Base-by-base conservation (phyloP, 371 early-diverging fungal species). In the Phascolomyces articulosus region DNA sequence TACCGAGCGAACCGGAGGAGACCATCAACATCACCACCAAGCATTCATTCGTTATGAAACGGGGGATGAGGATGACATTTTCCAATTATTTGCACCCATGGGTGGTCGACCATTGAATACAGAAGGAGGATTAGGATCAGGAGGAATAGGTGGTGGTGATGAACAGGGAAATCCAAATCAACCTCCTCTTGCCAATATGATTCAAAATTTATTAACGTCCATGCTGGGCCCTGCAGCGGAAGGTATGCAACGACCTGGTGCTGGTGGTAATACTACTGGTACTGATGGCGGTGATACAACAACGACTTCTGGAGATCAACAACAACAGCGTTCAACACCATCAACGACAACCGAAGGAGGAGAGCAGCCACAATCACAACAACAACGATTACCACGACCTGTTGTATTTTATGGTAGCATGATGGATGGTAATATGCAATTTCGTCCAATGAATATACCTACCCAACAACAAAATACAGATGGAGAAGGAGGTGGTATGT, bases 341-440 rank as follows among this genome's bases (percentile, higher is more conserved):
- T 9, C 34, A 34, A 9, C 34, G 0, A 34, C 34, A 9, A 34
- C 34, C 11, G 51, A 51, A 24, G 51, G 51, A 53, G 60, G 44
- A 24, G 54, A 55, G 18, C 55, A 6, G 16, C 0, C 56, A 34
- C 56, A 60, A 21, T 38, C 54, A 38, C 66, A 58, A 44, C 58
- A 31, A 53, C 11, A 3, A 58, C 61, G 55, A 40, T 61, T 21
- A 56, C 56, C 71, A 40, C 55, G n/a, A 40, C 74, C 79, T 0
- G 49, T 70, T 24, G 38, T 79, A 1, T 70, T 74, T 40, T 76
- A 71, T 48, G 71, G 79, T 18, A 73, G 70, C 60, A 60, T 73
- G 62, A 62, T 76, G 2, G 75, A 76, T 56, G 71, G 74, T 9
- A 73, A 67, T 28, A 48, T 74, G 41, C 72, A 72, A 21, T 61